Percentiles rank a stretch among this genome's conserved stretches.
These are phyloP conservation scores for Xanthoconium stramineum DNA, from an alignment of 768 basidiomycete species.

Conservation along the genomic window DNA sequence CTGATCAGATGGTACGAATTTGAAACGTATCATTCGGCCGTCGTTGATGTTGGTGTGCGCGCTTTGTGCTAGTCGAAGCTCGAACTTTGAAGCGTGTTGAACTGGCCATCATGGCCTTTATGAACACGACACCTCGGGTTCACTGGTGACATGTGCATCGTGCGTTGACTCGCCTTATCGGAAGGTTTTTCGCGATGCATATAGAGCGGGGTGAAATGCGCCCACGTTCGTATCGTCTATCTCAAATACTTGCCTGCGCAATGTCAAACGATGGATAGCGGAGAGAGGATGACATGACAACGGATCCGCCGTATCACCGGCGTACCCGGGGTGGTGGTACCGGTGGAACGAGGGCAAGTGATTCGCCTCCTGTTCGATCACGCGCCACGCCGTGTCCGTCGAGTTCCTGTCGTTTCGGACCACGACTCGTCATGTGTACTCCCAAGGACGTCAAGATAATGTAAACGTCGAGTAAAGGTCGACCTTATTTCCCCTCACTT, in stretches of 20 bases:
- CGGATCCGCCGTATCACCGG: not conserved
- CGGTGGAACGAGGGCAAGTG: not conserved
- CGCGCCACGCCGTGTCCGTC: not conserved
- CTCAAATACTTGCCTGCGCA: not conserved
- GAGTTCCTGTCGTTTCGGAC: not conserved
- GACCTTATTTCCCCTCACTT: not conserved
- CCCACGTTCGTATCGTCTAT: not conserved
- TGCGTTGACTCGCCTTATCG: not conserved
- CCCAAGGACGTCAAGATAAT: not conserved
- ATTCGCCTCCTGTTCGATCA: not conserved
- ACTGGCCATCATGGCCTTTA: not conserved
- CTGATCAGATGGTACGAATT: slow-evolving; percentile 7
- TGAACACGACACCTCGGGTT: not conserved
- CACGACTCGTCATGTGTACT: not conserved
- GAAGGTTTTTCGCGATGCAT: not conserved
- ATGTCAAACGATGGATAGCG: not conserved
- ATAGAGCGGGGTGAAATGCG: not conserved
- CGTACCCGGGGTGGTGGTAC: not conserved
- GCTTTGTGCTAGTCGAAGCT: not conserved
- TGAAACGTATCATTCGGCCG: not conserved
- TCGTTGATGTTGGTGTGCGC: not conserved
- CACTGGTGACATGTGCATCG: not conserved
- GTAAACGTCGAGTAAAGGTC: not conserved
- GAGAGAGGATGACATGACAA: not conserved
- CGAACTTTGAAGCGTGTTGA: not conserved